phyloP scores from a whole-genome alignment of 2,329 filamentous ascomycete species.

The Colletotrichum lentis region DNA sequence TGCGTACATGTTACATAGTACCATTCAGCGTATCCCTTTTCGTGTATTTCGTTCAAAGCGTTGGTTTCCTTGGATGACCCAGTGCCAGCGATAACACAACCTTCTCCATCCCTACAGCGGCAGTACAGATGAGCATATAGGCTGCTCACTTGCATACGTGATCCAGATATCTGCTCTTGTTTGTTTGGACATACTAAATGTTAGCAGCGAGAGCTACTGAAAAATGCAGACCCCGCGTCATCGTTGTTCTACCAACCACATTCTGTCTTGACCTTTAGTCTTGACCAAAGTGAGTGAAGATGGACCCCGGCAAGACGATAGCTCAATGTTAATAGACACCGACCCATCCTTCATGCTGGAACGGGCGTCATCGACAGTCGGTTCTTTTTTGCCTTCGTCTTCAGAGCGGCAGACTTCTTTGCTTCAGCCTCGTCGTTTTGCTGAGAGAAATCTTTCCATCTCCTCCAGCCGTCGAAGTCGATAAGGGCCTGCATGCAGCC shows the following conservation, averaged over 20 bases:
- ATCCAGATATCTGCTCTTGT: background rate
- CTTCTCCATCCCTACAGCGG: background rate
- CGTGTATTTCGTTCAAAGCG: conserved; percentile 1
- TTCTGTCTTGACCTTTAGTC: no score
- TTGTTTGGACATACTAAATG: background rate
- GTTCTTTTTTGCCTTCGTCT: conserved; percentile 56
- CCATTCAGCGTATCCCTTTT: conserved; percentile 17
- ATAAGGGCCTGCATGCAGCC: conserved; percentile 99
- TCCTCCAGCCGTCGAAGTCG: conserved; percentile 97
- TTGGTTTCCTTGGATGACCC: background rate
- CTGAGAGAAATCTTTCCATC: conserved; percentile 86
- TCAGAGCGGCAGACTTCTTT: conserved; percentile 52
- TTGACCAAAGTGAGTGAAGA: background rate
- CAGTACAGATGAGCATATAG: background rate
- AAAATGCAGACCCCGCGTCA: background rate
- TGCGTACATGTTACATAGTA: conserved; percentile 14
- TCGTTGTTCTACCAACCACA: background rate
- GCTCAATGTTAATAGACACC: background rate
- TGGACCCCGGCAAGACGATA: no score
- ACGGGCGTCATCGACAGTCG: conserved; percentile 49
- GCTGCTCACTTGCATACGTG: background rate
- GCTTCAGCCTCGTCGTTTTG: conserved; percentile 55
- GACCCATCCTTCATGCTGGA: conserved; percentile 10
- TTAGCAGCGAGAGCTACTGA: background rate
- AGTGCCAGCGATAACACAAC: background rate